Evolutionary conservation across 2,329 filamentous ascomycete species (phyloP).

Genomic region (Penicillium paneum): DNA sequence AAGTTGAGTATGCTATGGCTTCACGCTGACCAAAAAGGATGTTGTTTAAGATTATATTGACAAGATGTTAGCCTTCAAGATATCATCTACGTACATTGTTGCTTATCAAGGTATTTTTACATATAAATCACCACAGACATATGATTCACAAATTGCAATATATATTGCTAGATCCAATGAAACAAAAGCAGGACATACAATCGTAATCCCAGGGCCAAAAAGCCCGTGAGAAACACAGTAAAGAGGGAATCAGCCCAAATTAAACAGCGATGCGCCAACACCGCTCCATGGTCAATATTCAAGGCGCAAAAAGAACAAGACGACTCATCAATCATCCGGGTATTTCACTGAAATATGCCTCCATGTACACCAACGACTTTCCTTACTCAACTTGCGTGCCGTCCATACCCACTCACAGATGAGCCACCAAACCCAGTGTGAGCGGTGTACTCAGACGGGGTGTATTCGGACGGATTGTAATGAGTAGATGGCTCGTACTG

Average conservation of each 20-base stretch:
- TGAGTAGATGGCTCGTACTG: conserved; percentile 5
- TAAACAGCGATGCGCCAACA: conserved; percentile 31
- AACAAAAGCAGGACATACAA: conserved; percentile 10
- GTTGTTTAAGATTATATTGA: no score
- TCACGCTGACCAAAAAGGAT: not conserved
- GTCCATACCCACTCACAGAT: conserved; percentile 22
- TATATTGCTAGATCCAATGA: conserved; percentile 2
- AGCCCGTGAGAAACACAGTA: conserved; percentile 3
- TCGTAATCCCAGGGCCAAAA: conserved; percentile 6
- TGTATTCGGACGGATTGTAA: conserved; percentile 9
- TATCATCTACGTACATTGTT: not conserved
- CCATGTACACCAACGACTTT: not conserved
- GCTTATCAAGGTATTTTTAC: not conserved
- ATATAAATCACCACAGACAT: not conserved
- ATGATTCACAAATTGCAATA: not conserved
- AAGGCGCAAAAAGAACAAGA: conserved; percentile 22
- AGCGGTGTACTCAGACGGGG: conserved; percentile 11
- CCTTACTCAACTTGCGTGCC: conserved; percentile 4
- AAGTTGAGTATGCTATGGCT: not conserved
- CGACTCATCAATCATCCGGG: conserved; percentile 15
- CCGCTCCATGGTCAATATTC: conserved; percentile 32
- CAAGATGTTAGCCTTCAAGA: no score
- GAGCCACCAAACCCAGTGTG: conserved; percentile 14
- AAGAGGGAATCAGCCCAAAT: conserved; percentile 10
- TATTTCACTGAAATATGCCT: conserved; percentile 14